Conservation (phyloP, 208 protist species). For the Zelonia costaricensis region DNA sequence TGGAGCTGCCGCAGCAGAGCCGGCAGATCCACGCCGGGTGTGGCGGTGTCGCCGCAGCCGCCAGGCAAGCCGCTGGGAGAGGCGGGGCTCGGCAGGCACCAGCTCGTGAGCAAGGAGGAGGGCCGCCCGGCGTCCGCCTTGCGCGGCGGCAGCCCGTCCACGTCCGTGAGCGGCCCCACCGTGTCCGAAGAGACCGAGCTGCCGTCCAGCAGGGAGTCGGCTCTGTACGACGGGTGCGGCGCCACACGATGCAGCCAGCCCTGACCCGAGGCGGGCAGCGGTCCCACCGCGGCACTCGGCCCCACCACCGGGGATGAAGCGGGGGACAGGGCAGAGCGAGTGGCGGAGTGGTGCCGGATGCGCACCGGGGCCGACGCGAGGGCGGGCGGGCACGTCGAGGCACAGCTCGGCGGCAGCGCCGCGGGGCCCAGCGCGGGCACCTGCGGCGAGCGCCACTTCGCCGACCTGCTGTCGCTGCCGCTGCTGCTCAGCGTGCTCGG, state of each 20-base stretch:
- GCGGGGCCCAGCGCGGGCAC: not conserved
- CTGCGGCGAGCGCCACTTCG: conserved; percentile 4
- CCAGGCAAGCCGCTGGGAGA: not conserved
- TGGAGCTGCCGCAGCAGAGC: conserved; percentile 3
- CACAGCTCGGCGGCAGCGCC: not conserved
- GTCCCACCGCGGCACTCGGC: not conserved
- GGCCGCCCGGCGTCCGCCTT: not conserved
- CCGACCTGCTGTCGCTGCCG: not conserved
- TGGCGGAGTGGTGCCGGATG: too few relatives aligned
- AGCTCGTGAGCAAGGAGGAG: conserved; percentile 14
- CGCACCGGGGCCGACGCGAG: not conserved
- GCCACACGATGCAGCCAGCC: not conserved
- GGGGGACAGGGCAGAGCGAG: too few relatives aligned
- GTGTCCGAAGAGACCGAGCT: conserved; percentile 16
- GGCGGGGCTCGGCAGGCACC: conserved; percentile 12
- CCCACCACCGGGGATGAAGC: too few relatives aligned
- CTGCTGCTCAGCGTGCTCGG: not conserved
- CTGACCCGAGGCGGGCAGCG: too few relatives aligned
- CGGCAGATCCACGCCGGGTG: not conserved
- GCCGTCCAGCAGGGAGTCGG: not conserved
- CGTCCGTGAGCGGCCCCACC: conserved; percentile 29
- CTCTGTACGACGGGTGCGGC: not conserved
- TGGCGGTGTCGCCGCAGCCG: not conserved
- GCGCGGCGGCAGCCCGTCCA: conserved; percentile 8
- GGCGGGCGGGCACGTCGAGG: too few relatives aligned